These are phyloP conservation scores for Suhomyces kunorum DNA, from an alignment of 1,139 yeast species.

Conservation along the genomic window DNA sequence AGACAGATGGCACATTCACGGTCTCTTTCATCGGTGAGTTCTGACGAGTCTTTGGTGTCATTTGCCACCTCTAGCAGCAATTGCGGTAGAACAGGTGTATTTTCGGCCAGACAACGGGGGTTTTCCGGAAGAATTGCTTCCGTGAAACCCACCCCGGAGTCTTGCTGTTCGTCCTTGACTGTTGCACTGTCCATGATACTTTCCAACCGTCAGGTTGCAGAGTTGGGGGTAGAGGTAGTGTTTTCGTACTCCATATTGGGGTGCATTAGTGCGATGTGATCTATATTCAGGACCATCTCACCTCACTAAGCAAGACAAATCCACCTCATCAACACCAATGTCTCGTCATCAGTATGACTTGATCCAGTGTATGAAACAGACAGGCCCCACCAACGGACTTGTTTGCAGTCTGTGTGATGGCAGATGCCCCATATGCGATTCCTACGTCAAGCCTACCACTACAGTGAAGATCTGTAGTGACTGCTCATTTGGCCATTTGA, in stretches of 20 bases:
- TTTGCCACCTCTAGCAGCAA: conserved; percentile 4
- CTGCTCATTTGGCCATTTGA: conserved; percentile 73
- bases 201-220: neutral
- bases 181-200: neutral
- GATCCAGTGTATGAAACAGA: conserved; percentile 81
- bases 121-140: neutral
- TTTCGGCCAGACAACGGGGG: neutral
- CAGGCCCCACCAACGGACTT: conserved; percentile 70
- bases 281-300: conserved; percentile 3
- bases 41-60: neutral
- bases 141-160: neutral
- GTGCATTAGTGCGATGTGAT: conserved; percentile 1
- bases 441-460: conserved; percentile 75
- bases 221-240: neutral
- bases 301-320: conserved; percentile 94
- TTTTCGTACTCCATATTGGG: too few relatives aligned
- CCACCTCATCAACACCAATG: conserved; percentile 67
- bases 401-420: conserved; percentile 91
- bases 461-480: conserved; percentile 79
- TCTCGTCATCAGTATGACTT: conserved; percentile 90
- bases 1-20: conserved; percentile 55
- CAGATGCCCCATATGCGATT: conserved; percentile 87
- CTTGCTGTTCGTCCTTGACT: conserved; percentile 1
- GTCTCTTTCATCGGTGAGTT: conserved; percentile 8
- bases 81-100: neutral